Conservation (phyloP, 257 asterid species). For the Eustoma russellianum region DNA sequence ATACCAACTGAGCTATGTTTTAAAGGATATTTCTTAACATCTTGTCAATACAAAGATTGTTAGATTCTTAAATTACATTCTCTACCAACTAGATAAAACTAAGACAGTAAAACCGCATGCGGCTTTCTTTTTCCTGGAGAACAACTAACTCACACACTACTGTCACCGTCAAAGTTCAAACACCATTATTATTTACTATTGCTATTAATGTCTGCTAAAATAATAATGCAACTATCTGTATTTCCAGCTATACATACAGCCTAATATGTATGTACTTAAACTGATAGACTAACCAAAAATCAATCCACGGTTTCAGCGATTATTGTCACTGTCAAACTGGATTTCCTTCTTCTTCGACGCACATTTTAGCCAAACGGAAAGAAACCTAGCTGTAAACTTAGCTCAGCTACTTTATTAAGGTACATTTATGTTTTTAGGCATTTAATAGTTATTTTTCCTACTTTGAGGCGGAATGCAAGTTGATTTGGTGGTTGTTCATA, state of each 20-base stretch:
- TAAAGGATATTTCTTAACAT: too few species aligned
- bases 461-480: constrained; percentile 1
- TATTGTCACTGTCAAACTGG: constrained; percentile 8
- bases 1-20: too few species aligned
- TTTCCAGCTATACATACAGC: too few species aligned
- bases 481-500: not conserved
- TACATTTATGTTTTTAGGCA: not conserved
- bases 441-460: not conserved
- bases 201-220: too few species aligned
- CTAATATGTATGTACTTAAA: not conserved
- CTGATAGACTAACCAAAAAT: constrained; percentile 9
- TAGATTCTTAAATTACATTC: too few species aligned
- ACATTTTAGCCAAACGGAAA: constrained; percentile 4
- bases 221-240: too few species aligned
- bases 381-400: constrained; percentile 2
- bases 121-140: not conserved
- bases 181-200: not conserved
- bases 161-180: constrained; percentile 6
- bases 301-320: constrained; percentile 7
- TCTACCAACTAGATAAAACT: too few species aligned
- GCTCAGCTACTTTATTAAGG: not conserved
- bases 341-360: constrained; percentile 6
- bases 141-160: constrained; percentile 3
- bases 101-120: too few species aligned
- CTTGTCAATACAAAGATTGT: too few species aligned